phyloP scores from a whole-genome alignment of 805 yeast genomes.

The Teunomyces stri region DNA sequence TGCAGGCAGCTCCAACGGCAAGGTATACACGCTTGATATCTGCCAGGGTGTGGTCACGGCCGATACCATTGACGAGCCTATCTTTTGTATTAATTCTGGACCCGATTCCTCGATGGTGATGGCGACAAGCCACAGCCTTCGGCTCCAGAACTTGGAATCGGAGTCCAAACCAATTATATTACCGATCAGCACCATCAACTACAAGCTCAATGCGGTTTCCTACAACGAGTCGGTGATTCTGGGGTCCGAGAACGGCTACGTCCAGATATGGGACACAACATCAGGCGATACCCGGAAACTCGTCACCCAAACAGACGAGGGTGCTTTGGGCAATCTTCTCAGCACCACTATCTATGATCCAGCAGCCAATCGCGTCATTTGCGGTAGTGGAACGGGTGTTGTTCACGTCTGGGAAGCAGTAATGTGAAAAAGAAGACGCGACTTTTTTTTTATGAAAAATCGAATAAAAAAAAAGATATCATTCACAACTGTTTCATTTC shows the following conservation, averaged over 20 bases:
- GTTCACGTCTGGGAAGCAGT: slow-evolving; percentile 24
- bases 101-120: background rate
- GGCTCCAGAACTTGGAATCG: background rate
- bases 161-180: background rate
- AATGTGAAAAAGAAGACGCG: slow-evolving; percentile 5
- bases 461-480: background rate
- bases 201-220: slow-evolving; percentile 9
- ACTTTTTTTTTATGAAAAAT: background rate
- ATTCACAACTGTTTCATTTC: background rate
- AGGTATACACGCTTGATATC: slow-evolving; percentile 21
- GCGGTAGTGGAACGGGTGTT: slow-evolving; percentile 18
- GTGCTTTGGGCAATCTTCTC: background rate
- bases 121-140: background rate
- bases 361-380: slow-evolving; percentile 13
- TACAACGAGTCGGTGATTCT: slow-evolving; percentile 9
- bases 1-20: slow-evolving; percentile 23
- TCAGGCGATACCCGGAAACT: background rate
- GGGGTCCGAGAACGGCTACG: slow-evolving; percentile 19
- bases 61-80: background rate
- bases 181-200: background rate
- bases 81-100: background rate
- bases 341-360: slow-evolving; percentile 1
- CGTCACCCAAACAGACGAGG: background rate
- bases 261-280: slow-evolving; percentile 13
- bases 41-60: slow-evolving; percentile 9